Percentiles rank a stretch among this genome's conserved stretches.
Conservation (phyloP, 2,329 filamentous ascomycete species). For the Claviceps sp. region DNA sequence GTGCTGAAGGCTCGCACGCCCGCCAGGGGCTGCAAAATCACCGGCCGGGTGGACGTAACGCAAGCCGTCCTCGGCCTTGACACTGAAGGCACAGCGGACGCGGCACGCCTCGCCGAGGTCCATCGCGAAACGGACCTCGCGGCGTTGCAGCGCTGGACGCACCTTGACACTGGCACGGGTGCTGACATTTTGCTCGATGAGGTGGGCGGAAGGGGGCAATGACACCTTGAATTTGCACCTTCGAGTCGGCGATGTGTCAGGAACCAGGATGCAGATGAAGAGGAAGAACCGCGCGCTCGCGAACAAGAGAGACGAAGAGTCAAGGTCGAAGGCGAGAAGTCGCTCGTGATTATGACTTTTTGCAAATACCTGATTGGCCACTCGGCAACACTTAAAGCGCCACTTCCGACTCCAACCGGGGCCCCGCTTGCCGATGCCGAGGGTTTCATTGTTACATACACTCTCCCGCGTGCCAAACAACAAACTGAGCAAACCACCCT, state of each 20-base stretch:
- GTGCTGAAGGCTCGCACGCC: slow-evolving; percentile 24
- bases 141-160: slow-evolving; percentile 21
- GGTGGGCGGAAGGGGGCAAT: not conserved
- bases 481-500: too few relatives aligned
- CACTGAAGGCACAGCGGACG: slow-evolving; percentile 6
- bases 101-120: slow-evolving; percentile 12
- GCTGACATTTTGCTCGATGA: slow-evolving; percentile 17
- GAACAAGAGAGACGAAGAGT: not conserved
- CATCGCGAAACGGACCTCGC: slow-evolving; percentile 19
- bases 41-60: slow-evolving; percentile 8
- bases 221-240: not conserved
- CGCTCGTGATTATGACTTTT: slow-evolving; percentile 3
- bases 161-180: slow-evolving; percentile 24
- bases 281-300: not conserved
- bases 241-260: not conserved
- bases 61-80: slow-evolving; percentile 8
- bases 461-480: too few relatives aligned
- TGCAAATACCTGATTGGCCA: slow-evolving; percentile 5
- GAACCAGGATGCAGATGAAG: not conserved
- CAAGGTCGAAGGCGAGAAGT: not conserved
- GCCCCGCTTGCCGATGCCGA: not conserved
- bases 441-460: too few relatives aligned
- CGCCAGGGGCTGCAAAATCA: slow-evolving; percentile 10
- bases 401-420: slow-evolving; percentile 1
- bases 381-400: not conserved